These are phyloP conservation scores for Eimeria sp. DNA, from an alignment of 169 alveolate genomes.

Conservation along the genomic window DNA sequence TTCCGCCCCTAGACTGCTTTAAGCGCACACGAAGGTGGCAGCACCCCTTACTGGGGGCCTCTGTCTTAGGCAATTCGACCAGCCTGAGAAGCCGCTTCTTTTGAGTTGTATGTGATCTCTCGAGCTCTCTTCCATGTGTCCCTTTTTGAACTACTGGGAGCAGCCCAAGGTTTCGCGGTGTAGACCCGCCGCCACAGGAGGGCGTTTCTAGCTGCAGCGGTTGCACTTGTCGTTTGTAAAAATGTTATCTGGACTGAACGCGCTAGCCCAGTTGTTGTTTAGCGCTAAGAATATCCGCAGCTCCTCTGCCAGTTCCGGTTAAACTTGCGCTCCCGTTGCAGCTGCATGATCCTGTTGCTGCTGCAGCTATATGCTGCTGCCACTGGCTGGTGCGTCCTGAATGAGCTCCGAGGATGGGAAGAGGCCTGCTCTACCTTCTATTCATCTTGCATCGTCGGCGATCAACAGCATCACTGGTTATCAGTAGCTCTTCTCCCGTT, in stretches of 20 bases:
- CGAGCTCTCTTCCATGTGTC: background rate
- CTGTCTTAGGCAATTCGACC: constrained; percentile 23
- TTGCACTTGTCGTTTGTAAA: background rate
- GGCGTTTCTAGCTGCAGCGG: background rate
- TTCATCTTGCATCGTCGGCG: background rate
- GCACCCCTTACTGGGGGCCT: constrained; percentile 35
- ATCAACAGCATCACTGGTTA: background rate
- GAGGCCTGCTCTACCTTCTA: background rate
- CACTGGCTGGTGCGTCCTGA: background rate
- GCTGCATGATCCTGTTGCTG: background rate
- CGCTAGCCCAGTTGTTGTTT: background rate
- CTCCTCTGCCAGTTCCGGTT: background rate
- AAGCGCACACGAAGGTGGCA: background rate
- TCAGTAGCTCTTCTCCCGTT: background rate
- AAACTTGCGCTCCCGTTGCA: background rate
- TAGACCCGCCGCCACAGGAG: background rate
- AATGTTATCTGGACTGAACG: background rate
- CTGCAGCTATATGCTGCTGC: background rate
- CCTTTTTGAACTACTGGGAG: background rate
- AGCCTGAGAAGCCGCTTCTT: background rate
- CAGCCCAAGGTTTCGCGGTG: background rate
- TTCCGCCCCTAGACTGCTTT: background rate
- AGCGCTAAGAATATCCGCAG: background rate
- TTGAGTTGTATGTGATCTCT: too few relatives aligned
- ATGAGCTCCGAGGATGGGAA: background rate